These are phyloP conservation scores for Suhomyces kilbournensis DNA, from an alignment of 805 yeast genomes.

Conservation along the genomic window DNA sequence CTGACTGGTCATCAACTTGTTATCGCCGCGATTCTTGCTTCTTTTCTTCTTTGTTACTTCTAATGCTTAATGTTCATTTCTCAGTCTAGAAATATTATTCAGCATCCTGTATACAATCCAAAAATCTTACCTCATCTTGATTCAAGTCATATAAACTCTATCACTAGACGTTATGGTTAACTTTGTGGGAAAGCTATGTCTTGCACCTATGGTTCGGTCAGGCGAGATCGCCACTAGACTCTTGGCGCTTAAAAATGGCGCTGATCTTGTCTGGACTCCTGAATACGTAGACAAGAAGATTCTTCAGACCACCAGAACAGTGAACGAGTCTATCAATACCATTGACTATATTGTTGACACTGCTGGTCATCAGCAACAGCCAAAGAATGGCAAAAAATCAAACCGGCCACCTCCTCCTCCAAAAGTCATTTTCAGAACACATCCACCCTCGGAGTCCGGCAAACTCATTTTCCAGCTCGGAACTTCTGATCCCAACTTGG, in stretches of 20 bases:
- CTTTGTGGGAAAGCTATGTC: constrained; percentile 73
- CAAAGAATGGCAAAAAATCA: constrained; percentile 33
- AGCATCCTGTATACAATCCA: neutral
- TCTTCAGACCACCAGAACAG: constrained; percentile 61
- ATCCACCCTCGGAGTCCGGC: constrained; percentile 57
- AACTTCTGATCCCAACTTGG: constrained; percentile 75
- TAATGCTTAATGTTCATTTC: neutral
- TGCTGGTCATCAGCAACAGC: constrained; percentile 14
- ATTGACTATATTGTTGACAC: constrained; percentile 52
- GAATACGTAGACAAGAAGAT: constrained; percentile 89
- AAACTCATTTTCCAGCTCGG: constrained; percentile 88
- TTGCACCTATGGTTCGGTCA: constrained; percentile 96
- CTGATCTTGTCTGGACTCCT: constrained; percentile 93
- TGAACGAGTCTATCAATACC: constrained; percentile 55
- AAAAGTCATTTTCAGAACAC: constrained; percentile 71
- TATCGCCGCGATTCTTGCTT: neutral
- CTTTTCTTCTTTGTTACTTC: neutral
- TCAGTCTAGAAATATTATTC: neutral
- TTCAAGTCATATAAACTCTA: neutral
- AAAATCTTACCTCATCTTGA: neutral
- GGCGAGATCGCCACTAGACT: constrained; percentile 92
- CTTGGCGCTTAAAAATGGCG: constrained; percentile 77
- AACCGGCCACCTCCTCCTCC: constrained; percentile 40
- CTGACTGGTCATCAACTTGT: neutral
- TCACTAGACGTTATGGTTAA: constrained; percentile 45